Evolutionary conservation across 2,329 filamentous ascomycete species (phyloP), one percentile per base, ranked within the genome.

Genomic region (Epichloe bromicola): DNA sequence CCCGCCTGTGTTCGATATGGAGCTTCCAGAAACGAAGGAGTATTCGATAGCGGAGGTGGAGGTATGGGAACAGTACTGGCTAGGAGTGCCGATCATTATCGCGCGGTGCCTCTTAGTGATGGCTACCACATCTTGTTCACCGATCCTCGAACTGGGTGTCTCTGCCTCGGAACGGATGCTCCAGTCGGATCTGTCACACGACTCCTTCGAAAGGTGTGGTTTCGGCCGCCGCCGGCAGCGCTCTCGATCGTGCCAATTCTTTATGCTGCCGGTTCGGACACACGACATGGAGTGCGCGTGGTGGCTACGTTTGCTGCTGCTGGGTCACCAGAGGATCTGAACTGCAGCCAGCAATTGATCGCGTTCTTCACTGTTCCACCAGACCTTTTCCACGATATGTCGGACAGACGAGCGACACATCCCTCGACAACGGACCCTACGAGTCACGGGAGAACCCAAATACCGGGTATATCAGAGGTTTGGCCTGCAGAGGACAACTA

Each of bases 91-190:
- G 79, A 84, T 58, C 79, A 85, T 57, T 83, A 80, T 58, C 75
- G 74, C 44, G 80, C 81, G 2, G 65, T 83, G 12, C 82, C 83
- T 3, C 62, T 86, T 39, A 82, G 78, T 54, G 83, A 86, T 60
- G 81, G 82, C 2, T 68, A 76, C 51, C 80, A 85, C 57, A 70
- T 86, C 37, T 64, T 85, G 5, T 85, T 83, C 60, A 79, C 78
- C 6, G 80, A 85, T 59, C 80, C 81, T 4, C 63, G 64, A 11
- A 76, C 71, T 1, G 74, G 72, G 10, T 63, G 71, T 8, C 70
- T 86, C 6, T 82, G 75, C 54, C 65, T 86, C 15, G 82, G 82
- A 3, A 78, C 72, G 44, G 79, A 85, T 65, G 74, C 77, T 0
- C 78, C 79, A 1, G 66, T 79, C 33, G 77, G 78, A 11, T 60